These are phyloP conservation scores for Penicillium sp. DNA, from an alignment of 2,329 filamentous ascomycete genomes.

Conservation along the genomic window DNA sequence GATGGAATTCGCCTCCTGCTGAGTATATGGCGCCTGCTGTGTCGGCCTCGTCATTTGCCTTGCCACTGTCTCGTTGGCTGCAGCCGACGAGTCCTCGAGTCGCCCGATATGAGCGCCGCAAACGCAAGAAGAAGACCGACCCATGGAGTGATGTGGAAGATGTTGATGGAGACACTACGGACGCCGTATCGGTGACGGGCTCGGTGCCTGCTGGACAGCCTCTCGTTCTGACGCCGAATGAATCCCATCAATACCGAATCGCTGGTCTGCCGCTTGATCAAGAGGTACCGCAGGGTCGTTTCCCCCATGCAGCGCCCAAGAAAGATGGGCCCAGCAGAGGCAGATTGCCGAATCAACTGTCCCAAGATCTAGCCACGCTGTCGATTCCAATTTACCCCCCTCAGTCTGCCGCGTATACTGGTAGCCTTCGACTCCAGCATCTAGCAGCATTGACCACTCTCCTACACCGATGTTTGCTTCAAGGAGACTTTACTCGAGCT, in stretches of 20 bases:
- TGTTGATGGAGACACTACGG: slow-evolving; percentile 33
- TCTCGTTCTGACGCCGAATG: slow-evolving; percentile 43
- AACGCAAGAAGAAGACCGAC: slow-evolving; percentile 35
- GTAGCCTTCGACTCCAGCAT: slow-evolving; percentile 56
- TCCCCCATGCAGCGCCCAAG: slow-evolving; percentile 43
- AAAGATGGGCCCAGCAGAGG: slow-evolving; percentile 13
- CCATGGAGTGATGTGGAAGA: slow-evolving; percentile 32
- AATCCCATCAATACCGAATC: slow-evolving; percentile 49
- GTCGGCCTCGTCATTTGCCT: slow-evolving; percentile 41
- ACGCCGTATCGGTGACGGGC: slow-evolving; percentile 31
- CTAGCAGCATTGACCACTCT: slow-evolving; percentile 70
- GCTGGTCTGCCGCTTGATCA: slow-evolving; percentile 45
- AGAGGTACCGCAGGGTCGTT: slow-evolving; percentile 44
- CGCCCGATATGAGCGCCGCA: slow-evolving; percentile 40
- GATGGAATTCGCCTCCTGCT: slow-evolving; percentile 11
- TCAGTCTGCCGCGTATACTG: slow-evolving; percentile 35
- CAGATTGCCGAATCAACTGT: slow-evolving; percentile 21
- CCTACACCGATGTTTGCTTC: slow-evolving; percentile 72
- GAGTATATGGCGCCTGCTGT: slow-evolving; percentile 35
- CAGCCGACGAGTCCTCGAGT: slow-evolving; percentile 41
- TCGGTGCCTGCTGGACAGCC: slow-evolving; percentile 26
- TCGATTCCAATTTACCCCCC: slow-evolving; percentile 41
- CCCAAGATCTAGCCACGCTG: slow-evolving; percentile 35
- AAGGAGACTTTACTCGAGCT: slow-evolving; percentile 72
- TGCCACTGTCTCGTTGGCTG: slow-evolving; percentile 43